These are phyloP conservation scores for Dictyostelium citrinum DNA, from an alignment of 78 protist species.

Conservation along the genomic window DNA sequence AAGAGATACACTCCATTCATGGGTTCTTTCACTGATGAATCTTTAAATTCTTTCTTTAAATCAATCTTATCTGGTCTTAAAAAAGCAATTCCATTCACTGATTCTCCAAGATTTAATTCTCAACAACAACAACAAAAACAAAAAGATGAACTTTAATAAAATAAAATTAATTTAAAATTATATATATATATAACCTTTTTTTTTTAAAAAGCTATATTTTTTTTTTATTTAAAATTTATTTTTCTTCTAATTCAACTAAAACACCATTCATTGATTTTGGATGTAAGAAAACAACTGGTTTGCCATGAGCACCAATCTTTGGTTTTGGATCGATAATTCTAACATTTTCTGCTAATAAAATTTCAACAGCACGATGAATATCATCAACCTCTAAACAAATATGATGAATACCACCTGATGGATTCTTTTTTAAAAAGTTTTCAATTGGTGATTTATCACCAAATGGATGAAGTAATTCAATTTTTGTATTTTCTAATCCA, in stretches of 20 bases:
- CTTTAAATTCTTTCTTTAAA: background rate
- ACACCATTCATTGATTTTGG: slow-evolving; percentile 95
- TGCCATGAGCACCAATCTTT: slow-evolving; percentile 97
- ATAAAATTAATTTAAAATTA: background rate
- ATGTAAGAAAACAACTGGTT: slow-evolving; percentile 96
- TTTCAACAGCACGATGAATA: slow-evolving; percentile 52
- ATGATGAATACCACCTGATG: slow-evolving; percentile 95
- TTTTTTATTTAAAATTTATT: slow-evolving; percentile 16
- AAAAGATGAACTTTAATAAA: background rate
- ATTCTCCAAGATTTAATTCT: background rate
- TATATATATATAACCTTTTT: background rate
- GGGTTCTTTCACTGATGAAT: slow-evolving; percentile 35
- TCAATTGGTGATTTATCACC: slow-evolving; percentile 92
- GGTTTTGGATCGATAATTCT: slow-evolving; percentile 86
- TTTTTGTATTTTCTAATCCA: slow-evolving; percentile 87
- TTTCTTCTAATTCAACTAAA: slow-evolving; percentile 95
- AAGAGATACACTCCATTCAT: background rate
- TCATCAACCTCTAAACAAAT: slow-evolving; percentile 93
- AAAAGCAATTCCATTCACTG: background rate
- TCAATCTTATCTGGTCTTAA: background rate
- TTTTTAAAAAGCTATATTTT: too few relatives aligned
- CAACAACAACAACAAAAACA: background rate
- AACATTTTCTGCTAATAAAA: slow-evolving; percentile 60
- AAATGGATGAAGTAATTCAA: slow-evolving; percentile 93
- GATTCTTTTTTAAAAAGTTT: slow-evolving; percentile 88